These are phyloP conservation scores for Pichia sp. DNA, from an alignment of 1,139 yeast species.

Conservation along the genomic window DNA sequence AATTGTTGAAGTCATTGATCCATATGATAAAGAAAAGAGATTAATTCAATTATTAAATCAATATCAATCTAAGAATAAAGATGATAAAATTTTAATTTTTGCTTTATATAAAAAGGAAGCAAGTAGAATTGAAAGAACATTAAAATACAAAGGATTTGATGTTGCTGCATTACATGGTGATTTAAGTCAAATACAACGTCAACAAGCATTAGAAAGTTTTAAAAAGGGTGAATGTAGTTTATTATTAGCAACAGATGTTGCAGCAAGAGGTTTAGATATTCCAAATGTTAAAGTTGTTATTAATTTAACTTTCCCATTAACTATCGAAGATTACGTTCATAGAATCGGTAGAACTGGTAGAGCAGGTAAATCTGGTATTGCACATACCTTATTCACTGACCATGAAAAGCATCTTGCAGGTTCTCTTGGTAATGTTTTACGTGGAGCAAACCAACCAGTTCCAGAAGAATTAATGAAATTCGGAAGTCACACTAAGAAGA, in stretches of 20 bases:
- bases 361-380: slow-evolving; percentile 92
- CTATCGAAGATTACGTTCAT: slow-evolving; percentile 97
- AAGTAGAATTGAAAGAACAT: slow-evolving; percentile 72
- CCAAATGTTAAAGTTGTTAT: slow-evolving; percentile 96
- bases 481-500: slow-evolving; percentile 97
- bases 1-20: slow-evolving; percentile 87
- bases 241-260: slow-evolving; percentile 94
- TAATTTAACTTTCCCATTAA: slow-evolving; percentile 93
- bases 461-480: slow-evolving; percentile 95
- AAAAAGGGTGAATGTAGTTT: slow-evolving; percentile 73
- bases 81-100: slow-evolving; percentile 82
- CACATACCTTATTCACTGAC: slow-evolving; percentile 93
- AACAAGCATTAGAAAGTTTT: slow-evolving; percentile 78
- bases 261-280: slow-evolving; percentile 97
- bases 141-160: slow-evolving; percentile 64
- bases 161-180: slow-evolving; percentile 98
- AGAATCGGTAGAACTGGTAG: slow-evolving; percentile 98
- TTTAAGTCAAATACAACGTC: slow-evolving; percentile 85
- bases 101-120: slow-evolving; percentile 98
- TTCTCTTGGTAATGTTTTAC: slow-evolving; percentile 81
- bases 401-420: slow-evolving; percentile 97
- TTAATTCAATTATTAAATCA: slow-evolving; percentile 65
- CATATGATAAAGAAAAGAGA: slow-evolving; percentile 71
- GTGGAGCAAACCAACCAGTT: slow-evolving; percentile 92
- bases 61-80: slow-evolving; percentile 58